Base-by-base conservation (phyloP, 148 eudicot species). In the Nyssa sinensis region DNA sequence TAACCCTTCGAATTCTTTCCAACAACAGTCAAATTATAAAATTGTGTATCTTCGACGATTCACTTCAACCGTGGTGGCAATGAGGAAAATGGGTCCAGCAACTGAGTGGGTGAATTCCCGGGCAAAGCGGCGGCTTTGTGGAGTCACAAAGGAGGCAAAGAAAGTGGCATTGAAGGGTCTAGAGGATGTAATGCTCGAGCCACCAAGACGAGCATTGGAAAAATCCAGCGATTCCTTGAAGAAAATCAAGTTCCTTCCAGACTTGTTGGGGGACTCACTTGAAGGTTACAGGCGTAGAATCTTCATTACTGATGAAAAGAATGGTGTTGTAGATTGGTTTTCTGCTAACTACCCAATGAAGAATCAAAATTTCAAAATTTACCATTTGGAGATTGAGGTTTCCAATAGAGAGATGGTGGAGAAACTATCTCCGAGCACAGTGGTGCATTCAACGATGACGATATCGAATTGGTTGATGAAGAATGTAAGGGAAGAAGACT, bases 171-270 rank as follows among this genome's bases (percentile, higher is more conserved):
- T 84, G 81, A 71, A 75, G n/a, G 79, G 81, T 32, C 35, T 84
- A 73, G 86, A 84, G 58, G 81, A 80, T 28, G 86, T 74, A 14
- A 71, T 78, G 67, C 79, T 84, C 7, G 86, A 84, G 77, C 86
- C 86, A 47, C 86, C 84, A 11, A 66, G 79, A 30, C 37, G 29
- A 53, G 74, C 74, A 66, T 37, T 66, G 71, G 68, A 27, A 7
- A 71, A 57, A 65, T 53, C 69, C 24, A 71, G 33, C 19, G 37
- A 34, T 7, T 34, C 29, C 17, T 49, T 64, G 23, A 66, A 71
- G 64, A 78, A 70, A 28, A 64, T 77, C 67, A 84, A 71, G 65
- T 84, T 74, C 69, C 78, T 84, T 27, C 86, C 86, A 0, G 75
- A 84, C 32, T 69, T 84, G 69, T 39, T 71, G 44, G 61, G 73